phyloP scores from a whole-genome alignment of 148 eudicot species.

The Pouteria glomerata region DNA sequence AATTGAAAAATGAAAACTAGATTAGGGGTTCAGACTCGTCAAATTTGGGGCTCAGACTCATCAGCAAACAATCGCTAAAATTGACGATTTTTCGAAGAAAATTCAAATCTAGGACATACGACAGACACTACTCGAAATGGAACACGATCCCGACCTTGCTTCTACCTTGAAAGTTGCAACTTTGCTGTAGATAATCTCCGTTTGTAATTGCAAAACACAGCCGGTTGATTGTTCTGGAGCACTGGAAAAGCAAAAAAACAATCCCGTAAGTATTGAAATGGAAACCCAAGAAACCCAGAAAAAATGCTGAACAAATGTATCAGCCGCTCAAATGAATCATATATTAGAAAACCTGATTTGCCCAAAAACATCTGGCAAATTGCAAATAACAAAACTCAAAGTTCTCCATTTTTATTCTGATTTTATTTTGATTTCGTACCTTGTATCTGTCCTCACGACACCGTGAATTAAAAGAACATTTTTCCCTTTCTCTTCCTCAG shows the following conservation, averaged over 20 bases:
- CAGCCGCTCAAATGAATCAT: not conserved
- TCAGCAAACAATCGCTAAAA: not conserved
- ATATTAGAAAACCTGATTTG: not conserved
- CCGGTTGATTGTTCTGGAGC: no score
- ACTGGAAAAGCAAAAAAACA: no score
- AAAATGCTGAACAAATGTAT: no score
- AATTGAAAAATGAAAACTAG: no score
- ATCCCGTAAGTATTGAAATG: no score
- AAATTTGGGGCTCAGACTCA: no score
- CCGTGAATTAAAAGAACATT: not conserved
- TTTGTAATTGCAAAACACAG: no score
- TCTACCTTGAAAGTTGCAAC: constrained; percentile 15
- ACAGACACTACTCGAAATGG: not conserved
- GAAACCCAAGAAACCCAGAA: no score
- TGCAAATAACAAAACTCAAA: not conserved
- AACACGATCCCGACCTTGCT: not conserved
- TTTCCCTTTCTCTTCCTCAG: not conserved
- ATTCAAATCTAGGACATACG: not conserved
- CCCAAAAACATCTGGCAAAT: not conserved
- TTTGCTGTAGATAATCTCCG: not conserved
- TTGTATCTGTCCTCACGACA: not conserved
- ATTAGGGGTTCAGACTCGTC: no score
- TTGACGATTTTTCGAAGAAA: constrained; percentile 4
- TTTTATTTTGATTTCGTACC: not conserved
- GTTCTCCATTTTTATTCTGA: not conserved